Percentiles rank a stretch among this genome's conserved stretches.
Conservation (phyloP, 768 basidiomycete genomes). For the Lactarius psammicola region DNA sequence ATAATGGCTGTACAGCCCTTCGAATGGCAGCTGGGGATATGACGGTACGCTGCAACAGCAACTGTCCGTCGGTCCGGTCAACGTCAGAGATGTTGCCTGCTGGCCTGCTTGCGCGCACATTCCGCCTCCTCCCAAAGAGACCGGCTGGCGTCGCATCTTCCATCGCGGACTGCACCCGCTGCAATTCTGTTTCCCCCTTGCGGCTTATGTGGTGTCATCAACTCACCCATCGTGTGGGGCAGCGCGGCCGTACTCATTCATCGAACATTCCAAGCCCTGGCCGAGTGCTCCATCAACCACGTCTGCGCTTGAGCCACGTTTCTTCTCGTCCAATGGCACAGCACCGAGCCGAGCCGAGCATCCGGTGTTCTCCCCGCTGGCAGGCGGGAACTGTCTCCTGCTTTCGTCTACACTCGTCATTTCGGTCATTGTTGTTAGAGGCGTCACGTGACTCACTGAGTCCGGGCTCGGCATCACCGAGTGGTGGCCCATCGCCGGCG, state of each 20-base stretch:
- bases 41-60: neutral
- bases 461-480: conserved; percentile 97
- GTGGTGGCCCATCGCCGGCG: conserved; percentile 91
- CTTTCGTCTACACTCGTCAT: conserved; percentile 83
- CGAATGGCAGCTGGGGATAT: conserved; percentile 33
- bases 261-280: conserved; percentile 8
- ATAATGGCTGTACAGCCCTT: conserved; percentile 27
- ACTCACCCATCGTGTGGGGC: neutral
- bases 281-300: conserved; percentile 19
- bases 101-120: neutral
- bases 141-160: too few species aligned
- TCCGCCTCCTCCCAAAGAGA: neutral
- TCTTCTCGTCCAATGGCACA: conserved; percentile 41
- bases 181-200: neutral
- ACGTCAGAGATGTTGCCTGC: neutral
- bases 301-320: conserved; percentile 37
- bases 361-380: conserved; percentile 61
- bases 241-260: conserved; percentile 2
- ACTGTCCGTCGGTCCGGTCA: too few species aligned
- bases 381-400: conserved; percentile 84
- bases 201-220: neutral
- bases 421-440: conserved; percentile 91
- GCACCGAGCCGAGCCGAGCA: conserved; percentile 37
- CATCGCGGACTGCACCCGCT: neutral
- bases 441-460: conserved; percentile 94